Base-by-base conservation (phyloP, 345 rosid genomes). In the Carallia pectinifolia region DNA sequence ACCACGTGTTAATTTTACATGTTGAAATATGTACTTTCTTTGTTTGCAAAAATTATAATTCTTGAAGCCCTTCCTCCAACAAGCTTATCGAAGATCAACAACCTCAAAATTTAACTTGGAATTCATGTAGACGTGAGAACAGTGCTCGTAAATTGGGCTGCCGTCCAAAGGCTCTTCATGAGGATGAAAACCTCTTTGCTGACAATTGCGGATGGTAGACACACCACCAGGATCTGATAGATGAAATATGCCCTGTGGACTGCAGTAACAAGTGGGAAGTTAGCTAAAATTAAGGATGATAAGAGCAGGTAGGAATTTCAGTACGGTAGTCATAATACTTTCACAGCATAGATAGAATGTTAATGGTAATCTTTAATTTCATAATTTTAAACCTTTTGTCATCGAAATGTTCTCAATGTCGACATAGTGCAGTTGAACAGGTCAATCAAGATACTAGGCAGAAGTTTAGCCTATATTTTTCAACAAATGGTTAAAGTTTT, bases 181-280 rank as follows among this genome's bases (percentile, higher is more conserved):
- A 19, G 99, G 99, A 79, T 95, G 99, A 80, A 95, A 95, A 23
- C 99, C 99, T 38, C 97, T 85, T 77, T 95, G 90, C 78, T 92
- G 92, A 81, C 99, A 95, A 69, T 87, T 90, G 19, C 97, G 92
- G 55, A 92, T 92, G 54, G 86, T 87, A 1, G 94, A 85, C 44
- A 95, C 96, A 1, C 99, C 99, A 0, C 89, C 79, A 0, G 99
- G 99, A 74, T 92, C 98, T 0, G 98, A 95, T 55, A 95, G 85
- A 78, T 95, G 98, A 76, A 95, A 95, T 77, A 92, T 90, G 13
- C 98, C 99, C 66, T 89, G 93, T 31, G 97, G 96, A 30, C 93
- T 86, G 86, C 59, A 55, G 44, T 18, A 2, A 18, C 27, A 58
- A 68, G 39, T 15, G n/a, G 40, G 0, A 66, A 60, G 38, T 71